Evolutionary conservation across 352 stramenopile species (phyloP), one percentile per base, ranked within the genome.

Genomic region (Pythium utonaiense): DNA sequence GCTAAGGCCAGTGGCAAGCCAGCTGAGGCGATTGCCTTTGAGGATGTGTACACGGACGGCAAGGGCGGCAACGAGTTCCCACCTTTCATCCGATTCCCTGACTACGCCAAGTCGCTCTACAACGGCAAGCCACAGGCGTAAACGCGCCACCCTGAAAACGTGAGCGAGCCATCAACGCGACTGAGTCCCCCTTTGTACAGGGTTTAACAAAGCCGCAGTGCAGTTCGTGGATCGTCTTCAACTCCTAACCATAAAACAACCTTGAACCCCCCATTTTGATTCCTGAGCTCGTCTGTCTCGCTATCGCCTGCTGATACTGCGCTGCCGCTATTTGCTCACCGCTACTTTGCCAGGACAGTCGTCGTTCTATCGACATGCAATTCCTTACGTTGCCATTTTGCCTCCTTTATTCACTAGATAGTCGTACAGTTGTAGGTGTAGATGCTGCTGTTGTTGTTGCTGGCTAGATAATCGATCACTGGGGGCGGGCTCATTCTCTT

Each of bases 31-130:
- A 67, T 66, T 28, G 77, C 90, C 30, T 86, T 95, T 62, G 50
- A 87, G 56, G 82, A 97, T 44, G 82, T 99, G 45, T 97, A 98
- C 77, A 80, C 75, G 64, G 89, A 97, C 66, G 78, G 74, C 58
- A 93, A 94, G 66, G 83, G 83, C 62, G 83, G 93, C 59, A 88
- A 97, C 71, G 90, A 96, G 70, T 96, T 87, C 71, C 96, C 96
- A 31, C 77, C 82, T 44, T 98, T 98, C 81, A 98, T 99, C 72
- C 96, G 97, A 55, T 97, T 99, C 83, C 96, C 97, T 16, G 96
- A 99, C 71, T 95, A 93, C 69, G 63, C 76, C 59, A 99, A 99
- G 80, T 98, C 85, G 69, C 70, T 98, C 69, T 88, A 86, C 73
- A 83, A 94, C 73, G 86, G 86, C 71, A 93, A 95, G 77, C 73